Percentiles rank a stretch among this genome's conserved stretches.
These are phyloP conservation scores for Geopyxis carbonaria DNA, from an alignment of 495 filamentous ascomycete genomes.

Conservation along the genomic window DNA sequence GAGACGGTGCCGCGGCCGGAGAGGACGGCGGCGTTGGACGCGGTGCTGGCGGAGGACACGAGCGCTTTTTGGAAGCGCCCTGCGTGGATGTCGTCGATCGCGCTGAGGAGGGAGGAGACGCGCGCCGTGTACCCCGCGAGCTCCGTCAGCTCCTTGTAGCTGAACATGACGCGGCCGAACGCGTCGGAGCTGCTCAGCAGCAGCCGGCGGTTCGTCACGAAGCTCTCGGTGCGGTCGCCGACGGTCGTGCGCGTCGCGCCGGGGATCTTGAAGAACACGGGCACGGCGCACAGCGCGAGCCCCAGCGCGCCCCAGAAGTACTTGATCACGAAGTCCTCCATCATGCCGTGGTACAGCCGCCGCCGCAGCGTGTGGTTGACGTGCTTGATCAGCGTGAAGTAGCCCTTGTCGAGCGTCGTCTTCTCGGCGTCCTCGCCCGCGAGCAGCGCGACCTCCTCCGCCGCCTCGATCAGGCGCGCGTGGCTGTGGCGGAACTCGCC, in stretches of 20 bases:
- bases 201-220: slow-evolving; percentile 87
- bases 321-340: slow-evolving; percentile 99
- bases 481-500: slow-evolving; percentile 95
- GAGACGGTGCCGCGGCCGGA: slow-evolving; percentile 57
- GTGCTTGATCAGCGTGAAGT: slow-evolving; percentile 97
- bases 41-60: slow-evolving; percentile 67
- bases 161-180: slow-evolving; percentile 94
- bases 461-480: slow-evolving; percentile 82
- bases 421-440: slow-evolving; percentile 91
- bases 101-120: slow-evolving; percentile 71
- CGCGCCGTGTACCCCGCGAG: slow-evolving; percentile 88
- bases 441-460: slow-evolving; percentile 87
- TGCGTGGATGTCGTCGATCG: slow-evolving; percentile 80
- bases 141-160: slow-evolving; percentile 91
- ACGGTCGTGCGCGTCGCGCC: slow-evolving; percentile 53
- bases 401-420: slow-evolving; percentile 91
- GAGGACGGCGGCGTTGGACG: slow-evolving; percentile 62
- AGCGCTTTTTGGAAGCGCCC: slow-evolving; percentile 92
- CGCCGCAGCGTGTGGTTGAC: slow-evolving; percentile 86
- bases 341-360: slow-evolving; percentile 85
- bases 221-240: slow-evolving; percentile 83
- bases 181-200: slow-evolving; percentile 84
- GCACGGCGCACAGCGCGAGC: slow-evolving; percentile 82
- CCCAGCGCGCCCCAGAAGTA: slow-evolving; percentile 97
- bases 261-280: slow-evolving; percentile 88